Evolutionary conservation across 2,329 filamentous ascomycete species (phyloP).

Genomic region (Phialocephala subalpina): DNA sequence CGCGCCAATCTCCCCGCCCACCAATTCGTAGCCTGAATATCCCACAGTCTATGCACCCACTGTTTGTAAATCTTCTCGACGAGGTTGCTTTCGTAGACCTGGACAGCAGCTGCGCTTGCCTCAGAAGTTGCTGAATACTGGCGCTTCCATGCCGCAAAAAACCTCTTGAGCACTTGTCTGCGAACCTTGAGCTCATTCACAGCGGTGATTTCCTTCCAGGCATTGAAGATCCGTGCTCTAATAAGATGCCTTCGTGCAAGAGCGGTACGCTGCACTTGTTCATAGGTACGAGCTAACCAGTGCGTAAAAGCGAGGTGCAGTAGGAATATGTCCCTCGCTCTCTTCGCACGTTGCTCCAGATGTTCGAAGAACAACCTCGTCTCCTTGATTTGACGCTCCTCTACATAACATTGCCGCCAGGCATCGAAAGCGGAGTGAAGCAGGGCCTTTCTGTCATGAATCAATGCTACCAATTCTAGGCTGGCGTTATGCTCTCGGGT

Average conservation of each 20-base stretch:
- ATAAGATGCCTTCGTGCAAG: slow-evolving; percentile 76
- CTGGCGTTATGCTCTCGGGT: slow-evolving; percentile 46
- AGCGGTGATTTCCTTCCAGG: slow-evolving; percentile 70
- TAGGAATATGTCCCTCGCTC: slow-evolving; percentile 71
- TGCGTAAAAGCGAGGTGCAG: slow-evolving; percentile 70
- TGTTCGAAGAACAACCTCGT: slow-evolving; percentile 61
- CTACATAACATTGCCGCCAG: slow-evolving; percentile 51
- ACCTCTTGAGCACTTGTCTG: slow-evolving; percentile 60
- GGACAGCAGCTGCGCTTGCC: slow-evolving; percentile 40
- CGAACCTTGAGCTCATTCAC: slow-evolving; percentile 52
- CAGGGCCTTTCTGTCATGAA: slow-evolving; percentile 58
- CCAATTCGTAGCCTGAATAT: slow-evolving; percentile 32
- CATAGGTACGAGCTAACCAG: slow-evolving; percentile 72
- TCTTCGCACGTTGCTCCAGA: slow-evolving; percentile 65
- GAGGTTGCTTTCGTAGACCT: slow-evolving; percentile 42
- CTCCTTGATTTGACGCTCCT: slow-evolving; percentile 42
- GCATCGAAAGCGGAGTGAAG: slow-evolving; percentile 60
- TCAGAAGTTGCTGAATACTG: slow-evolving; percentile 35
- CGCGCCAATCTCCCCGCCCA: slow-evolving; percentile 31
- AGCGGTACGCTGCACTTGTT: slow-evolving; percentile 71
- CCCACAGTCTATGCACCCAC: slow-evolving; percentile 48
- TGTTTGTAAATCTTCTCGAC: slow-evolving; percentile 40
- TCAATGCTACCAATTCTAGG: slow-evolving; percentile 53
- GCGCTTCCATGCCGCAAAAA: slow-evolving; percentile 57
- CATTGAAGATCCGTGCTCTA: slow-evolving; percentile 71